phyloP scores from a whole-genome alignment of 441 rosid species.

The Gossypium laxum region DNA sequence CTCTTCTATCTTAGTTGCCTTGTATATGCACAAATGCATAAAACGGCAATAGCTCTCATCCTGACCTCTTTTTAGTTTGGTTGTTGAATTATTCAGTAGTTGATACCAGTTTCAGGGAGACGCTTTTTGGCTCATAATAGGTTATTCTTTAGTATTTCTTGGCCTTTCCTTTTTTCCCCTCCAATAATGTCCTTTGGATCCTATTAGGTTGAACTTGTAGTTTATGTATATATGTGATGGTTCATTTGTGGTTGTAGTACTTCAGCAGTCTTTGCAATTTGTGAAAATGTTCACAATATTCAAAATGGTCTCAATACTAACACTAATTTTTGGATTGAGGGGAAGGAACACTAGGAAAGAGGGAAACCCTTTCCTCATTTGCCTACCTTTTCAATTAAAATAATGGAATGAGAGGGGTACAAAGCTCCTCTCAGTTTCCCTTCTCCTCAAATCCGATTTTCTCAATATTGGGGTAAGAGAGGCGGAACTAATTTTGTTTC shows the following conservation, averaged over 20 bases:
- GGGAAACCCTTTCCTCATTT: not conserved
- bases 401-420: not conserved
- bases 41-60: not conserved
- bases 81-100: not conserved
- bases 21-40: not conserved
- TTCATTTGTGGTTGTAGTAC: not conserved
- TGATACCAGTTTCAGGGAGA: not conserved
- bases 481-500: not conserved
- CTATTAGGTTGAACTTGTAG: not conserved
- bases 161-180: not conserved
- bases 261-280: not conserved
- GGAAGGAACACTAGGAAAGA: not conserved
- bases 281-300: not conserved
- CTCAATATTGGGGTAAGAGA: not conserved
- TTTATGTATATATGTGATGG: not conserved
- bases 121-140: not conserved
- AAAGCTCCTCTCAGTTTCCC: not conserved
- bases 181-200: not conserved
- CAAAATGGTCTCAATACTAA: not conserved
- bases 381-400: not conserved
- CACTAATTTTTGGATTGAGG: not conserved
- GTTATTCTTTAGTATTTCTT: not conserved
- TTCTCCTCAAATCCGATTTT: not conserved
- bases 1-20: slow-evolving; percentile 1
- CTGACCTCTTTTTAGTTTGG: not conserved